These are phyloP conservation scores for Metschnikowia continentalis DNA, from an alignment of 805 yeast genomes.

Conservation along the genomic window DNA sequence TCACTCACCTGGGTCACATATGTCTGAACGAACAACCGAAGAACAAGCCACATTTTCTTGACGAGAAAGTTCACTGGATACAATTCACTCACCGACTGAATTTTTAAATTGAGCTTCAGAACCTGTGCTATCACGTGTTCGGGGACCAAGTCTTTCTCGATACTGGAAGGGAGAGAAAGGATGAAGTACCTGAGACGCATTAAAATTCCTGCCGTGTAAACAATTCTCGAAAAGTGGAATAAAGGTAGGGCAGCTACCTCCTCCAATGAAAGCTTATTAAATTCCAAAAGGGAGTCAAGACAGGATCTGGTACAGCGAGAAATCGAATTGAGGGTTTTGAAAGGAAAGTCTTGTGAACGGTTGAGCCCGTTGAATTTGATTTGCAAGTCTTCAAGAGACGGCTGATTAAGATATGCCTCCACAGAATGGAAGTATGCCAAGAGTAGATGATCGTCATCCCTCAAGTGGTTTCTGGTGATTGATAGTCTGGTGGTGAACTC, in stretches of 20 bases:
- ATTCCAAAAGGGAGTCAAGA: constrained; percentile 46
- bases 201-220: constrained; percentile 64
- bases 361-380: constrained; percentile 4
- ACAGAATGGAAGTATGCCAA: constrained; percentile 56
- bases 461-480: constrained; percentile 35
- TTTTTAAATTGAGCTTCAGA: constrained; percentile 24
- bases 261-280: constrained; percentile 39
- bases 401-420: constrained; percentile 65
- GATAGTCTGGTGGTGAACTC: constrained; percentile 50
- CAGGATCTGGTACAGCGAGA: constrained; percentile 53
- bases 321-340: constrained; percentile 39
- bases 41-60: constrained; percentile 50
- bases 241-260: constrained; percentile 56
- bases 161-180: constrained; percentile 47
- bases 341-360: constrained; percentile 17
- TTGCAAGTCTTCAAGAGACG: constrained; percentile 29
- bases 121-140: constrained; percentile 37
- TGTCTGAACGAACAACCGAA: constrained; percentile 58
- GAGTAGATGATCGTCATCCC: constrained; percentile 35
- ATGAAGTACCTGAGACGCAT: constrained; percentile 52
- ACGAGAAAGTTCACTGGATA: constrained; percentile 45
- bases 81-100: constrained; percentile 25
- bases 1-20: constrained; percentile 51
- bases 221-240: constrained; percentile 50
- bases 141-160: constrained; percentile 46